Percentiles rank a stretch among this genome's conserved stretches.
These are phyloP conservation scores for Pseudoscleropodium purum DNA, from an alignment of 225 moss, liverwort and hornwort species.

Conservation along the genomic window DNA sequence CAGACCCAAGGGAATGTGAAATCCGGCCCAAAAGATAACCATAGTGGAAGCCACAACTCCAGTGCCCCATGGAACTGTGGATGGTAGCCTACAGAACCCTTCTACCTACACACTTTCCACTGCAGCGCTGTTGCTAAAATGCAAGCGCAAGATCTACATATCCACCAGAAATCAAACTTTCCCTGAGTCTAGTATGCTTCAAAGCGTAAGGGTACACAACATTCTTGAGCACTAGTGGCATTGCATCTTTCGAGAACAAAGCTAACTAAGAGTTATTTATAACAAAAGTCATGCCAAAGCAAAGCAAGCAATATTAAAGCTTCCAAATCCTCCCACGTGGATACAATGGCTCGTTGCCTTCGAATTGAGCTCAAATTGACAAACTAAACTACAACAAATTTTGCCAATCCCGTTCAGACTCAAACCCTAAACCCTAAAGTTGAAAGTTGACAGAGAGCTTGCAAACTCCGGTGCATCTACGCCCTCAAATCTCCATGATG, in stretches of 20 bases:
- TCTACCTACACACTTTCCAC: conserved; percentile 23
- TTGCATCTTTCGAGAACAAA: background rate
- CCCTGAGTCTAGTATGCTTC: background rate
- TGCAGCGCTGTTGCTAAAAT: conserved; percentile 12
- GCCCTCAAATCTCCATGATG: background rate
- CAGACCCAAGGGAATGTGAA: conserved; percentile 56
- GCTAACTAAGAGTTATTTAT: background rate
- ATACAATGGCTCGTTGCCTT: background rate
- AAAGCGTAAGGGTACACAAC: background rate
- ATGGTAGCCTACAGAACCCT: conserved; percentile 44
- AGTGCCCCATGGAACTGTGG: conserved; percentile 37
- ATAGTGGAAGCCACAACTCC: conserved; percentile 44
- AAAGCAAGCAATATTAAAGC: background rate
- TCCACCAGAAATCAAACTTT: background rate
- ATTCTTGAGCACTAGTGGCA: background rate
- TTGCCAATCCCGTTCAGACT: background rate
- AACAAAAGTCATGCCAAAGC: background rate
- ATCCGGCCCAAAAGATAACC: conserved; percentile 49
- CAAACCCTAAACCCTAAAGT: background rate
- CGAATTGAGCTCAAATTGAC: background rate
- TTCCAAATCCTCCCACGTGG: background rate
- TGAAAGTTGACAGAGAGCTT: background rate
- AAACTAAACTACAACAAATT: background rate
- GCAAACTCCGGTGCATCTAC: background rate
- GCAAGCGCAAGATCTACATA: background rate